Percentiles rank a stretch among this genome's conserved stretches.
Conservation (phyloP, 148 eudicot genomes). For the Chenopodium album region DNA sequence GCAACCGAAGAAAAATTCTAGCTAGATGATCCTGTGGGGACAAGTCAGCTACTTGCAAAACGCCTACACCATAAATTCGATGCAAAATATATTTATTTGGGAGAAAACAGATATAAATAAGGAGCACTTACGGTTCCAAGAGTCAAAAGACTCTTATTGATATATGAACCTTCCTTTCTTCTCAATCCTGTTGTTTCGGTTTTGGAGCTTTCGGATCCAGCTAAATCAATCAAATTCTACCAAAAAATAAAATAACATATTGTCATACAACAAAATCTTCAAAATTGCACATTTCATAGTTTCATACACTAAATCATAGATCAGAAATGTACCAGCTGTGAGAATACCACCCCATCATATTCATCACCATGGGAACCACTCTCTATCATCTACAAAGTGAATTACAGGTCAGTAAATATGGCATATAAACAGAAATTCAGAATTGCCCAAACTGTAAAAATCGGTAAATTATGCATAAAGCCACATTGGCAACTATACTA, state of each 20-base stretch:
- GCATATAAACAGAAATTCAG: background rate
- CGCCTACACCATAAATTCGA: background rate
- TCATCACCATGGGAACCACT: conserved; percentile 97
- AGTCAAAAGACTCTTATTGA: conserved; percentile 94
- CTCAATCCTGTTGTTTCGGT: conserved; percentile 96
- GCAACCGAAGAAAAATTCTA: background rate
- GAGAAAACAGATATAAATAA: background rate
- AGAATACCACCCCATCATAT: conserved; percentile 93
- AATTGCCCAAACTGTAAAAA: background rate
- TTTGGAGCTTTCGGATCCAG: conserved; percentile 99
- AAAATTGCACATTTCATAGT: background rate
- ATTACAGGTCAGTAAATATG: background rate
- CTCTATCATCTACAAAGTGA: conserved; percentile 73
- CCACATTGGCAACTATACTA: background rate
- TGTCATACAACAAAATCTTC: background rate
- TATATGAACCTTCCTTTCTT: conserved; percentile 98
- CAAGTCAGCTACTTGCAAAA: background rate
- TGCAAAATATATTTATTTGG: background rate
- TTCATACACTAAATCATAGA: background rate
- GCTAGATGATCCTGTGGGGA: background rate
- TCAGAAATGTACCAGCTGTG: conserved; percentile 74
- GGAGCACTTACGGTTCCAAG: conserved; percentile 86
- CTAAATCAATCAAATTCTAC: conserved; percentile 93
- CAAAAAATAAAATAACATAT: background rate
- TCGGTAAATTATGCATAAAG: background rate